phyloP scores from a whole-genome alignment of 1,139 yeast species.

The Geotrichum bryndzae region DNA sequence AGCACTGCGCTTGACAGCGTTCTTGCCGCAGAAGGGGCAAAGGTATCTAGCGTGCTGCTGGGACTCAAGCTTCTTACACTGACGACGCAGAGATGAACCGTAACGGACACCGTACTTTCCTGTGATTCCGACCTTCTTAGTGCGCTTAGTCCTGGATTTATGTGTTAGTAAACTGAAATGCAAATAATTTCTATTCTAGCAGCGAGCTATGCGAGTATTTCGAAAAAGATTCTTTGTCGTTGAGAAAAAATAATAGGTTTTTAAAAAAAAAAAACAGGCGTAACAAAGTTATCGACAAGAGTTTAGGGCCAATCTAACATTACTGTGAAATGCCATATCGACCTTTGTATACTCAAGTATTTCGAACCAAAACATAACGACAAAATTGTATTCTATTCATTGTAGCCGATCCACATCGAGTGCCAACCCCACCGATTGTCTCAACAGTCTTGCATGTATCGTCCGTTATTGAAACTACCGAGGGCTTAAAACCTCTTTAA shows the following conservation, averaged over 20 bases:
- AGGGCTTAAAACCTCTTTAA: neutral
- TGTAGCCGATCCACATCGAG: neutral
- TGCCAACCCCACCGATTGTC: neutral
- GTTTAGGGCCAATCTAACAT: neutral
- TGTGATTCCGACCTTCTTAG: constrained; percentile 99
- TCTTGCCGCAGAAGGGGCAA: constrained; percentile 99
- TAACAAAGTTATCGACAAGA: neutral
- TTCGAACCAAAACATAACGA: neutral
- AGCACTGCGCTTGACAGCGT: constrained; percentile 95
- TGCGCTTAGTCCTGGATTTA: constrained; percentile 84
- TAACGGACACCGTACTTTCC: constrained; percentile 99
- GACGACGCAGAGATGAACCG: constrained; percentile 99
- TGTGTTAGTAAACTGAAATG: neutral
- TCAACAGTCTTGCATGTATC: neutral
- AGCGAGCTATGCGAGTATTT: neutral
- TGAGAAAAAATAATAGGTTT: neutral
- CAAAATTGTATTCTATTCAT: neutral
- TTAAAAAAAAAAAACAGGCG: neutral
- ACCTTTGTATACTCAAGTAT: neutral
- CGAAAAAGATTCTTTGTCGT: neutral
- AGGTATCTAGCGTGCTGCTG: constrained; percentile 99
- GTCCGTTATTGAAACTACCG: neutral
- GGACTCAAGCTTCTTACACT: constrained; percentile 97
- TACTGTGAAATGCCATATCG: neutral
- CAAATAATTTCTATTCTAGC: neutral